Evolutionary conservation across 1,284 basidiomycete genomes (phyloP).

Genomic region (Fomitiporia mediterranea): DNA sequence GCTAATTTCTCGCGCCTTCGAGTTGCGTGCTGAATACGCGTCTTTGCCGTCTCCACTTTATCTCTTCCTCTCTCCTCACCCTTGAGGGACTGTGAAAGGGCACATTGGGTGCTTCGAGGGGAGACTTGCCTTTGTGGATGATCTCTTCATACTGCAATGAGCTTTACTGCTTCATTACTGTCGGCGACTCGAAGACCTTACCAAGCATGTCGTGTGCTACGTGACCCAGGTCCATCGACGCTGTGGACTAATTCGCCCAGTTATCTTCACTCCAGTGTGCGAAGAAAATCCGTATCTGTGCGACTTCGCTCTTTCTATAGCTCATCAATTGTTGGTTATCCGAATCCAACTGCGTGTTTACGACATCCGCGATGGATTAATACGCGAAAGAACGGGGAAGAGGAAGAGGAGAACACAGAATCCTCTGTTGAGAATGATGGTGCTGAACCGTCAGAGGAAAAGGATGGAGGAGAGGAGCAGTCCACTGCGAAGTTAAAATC

Average conservation of each 20-base stretch:
- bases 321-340: conserved; percentile 11
- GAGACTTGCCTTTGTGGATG: too few relatives aligned
- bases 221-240: conserved; percentile 15
- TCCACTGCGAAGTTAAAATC: conserved; percentile 21
- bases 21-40: conserved; percentile 1
- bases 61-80: neutral
- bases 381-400: conserved; percentile 15
- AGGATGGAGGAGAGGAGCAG: too few relatives aligned
- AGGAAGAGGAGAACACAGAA: conserved; percentile 13
- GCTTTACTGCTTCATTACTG: conserved; percentile 6
- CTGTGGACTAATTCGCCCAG: conserved; percentile 1
- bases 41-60: neutral
- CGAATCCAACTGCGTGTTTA: conserved; percentile 24
- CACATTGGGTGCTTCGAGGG: neutral
- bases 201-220: conserved; percentile 16
- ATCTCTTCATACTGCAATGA: conserved; percentile 3
- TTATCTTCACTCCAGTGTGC: neutral
- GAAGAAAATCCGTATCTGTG: neutral
- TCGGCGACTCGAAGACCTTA: conserved; percentile 7
- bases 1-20: conserved; percentile 9
- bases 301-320: conserved; percentile 17
- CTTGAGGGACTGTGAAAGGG: neutral
- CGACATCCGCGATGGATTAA: conserved; percentile 31
- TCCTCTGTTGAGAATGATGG: conserved; percentile 6
- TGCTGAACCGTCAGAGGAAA: too few relatives aligned